Percentiles rank a stretch among this genome's conserved stretches.
phyloP scores from a whole-genome alignment of 441 rosid species.

The Flueggea neowawraea region DNA sequence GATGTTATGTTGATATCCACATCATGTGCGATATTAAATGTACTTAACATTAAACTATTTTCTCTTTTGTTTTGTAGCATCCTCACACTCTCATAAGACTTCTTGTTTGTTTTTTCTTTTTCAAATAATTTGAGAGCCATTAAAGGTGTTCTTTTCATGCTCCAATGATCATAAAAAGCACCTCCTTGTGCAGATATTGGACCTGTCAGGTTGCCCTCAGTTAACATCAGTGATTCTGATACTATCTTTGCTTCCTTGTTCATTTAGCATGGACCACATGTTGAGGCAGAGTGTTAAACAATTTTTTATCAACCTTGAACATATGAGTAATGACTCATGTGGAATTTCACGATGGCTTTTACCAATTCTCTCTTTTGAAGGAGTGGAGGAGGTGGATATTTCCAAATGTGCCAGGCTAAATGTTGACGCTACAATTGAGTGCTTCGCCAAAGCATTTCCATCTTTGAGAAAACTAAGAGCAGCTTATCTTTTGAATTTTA shows the following conservation, averaged over 20 bases:
- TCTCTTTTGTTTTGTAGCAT: too few relatives aligned
- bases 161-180: conserved; percentile 10
- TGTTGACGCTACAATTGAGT: conserved; percentile 46
- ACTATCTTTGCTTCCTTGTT: conserved; percentile 45
- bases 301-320: conserved; percentile 27
- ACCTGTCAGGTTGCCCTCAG: conserved; percentile 72
- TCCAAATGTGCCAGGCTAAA: conserved; percentile 65
- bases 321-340: conserved; percentile 25
- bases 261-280: conserved; percentile 21
- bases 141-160: neutral
- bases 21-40: too few relatives aligned
- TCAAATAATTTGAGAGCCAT: neutral
- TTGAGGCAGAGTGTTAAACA: conserved; percentile 30
- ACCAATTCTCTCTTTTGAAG: conserved; percentile 45
- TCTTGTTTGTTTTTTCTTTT: neutral
- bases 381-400: conserved; percentile 59
- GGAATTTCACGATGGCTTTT: conserved; percentile 18
- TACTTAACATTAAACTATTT: too few relatives aligned
- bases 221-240: conserved; percentile 46
- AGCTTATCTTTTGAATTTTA: conserved; percentile 65
- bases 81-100: too few relatives aligned
- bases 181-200: conserved; percentile 47
- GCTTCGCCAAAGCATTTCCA: conserved; percentile 65
- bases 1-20: too few relatives aligned
- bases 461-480: conserved; percentile 67